Base-by-base conservation (phyloP, 208 protist species). In the Trichomonas gallinae region DNA sequence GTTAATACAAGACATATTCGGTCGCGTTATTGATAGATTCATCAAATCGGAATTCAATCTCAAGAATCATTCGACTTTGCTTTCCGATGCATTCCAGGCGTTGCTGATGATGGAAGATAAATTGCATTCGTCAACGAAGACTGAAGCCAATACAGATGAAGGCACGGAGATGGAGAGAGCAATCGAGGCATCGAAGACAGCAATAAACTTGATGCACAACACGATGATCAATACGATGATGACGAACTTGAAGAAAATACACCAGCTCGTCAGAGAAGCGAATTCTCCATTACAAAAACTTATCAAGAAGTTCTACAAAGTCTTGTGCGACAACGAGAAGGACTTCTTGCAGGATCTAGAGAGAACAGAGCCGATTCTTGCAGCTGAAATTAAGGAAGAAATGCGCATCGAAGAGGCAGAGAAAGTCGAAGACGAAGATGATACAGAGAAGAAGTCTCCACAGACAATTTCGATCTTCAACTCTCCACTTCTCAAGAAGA, bases 31-130 rank as follows among this genome's bases (percentile, higher is more conserved):
- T 9, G 34, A 93, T 51, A 23, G 44, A 93, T 93, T 40, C n/a
- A 38, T 93, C 10, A 93, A 93, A 51, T 17, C 31, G 3, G 87
- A 93, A 15, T 93, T 93, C 9, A 51, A 93, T 51, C 13, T 93
- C 6, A 48, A 40, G n/a, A 8, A 93, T 31, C 87, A 93, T 36
- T 34, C 10, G 3, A 38, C 11, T 51, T 11, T 93, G 10, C 26
- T 93, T 21, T 42, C 42, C 17, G 87, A 93, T 93, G 26, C 4
- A 36, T 48, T 93, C 45, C 11, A 42, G 45, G 11, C 87, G 26
- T 93, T 93, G 44, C n/a, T 51, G 42, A 31, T 48, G 44, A 17
- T 93, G 13, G 87, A 93, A 93, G 87, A 93, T 58, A 93, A 93
- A 93, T n/a, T 93, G 44, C 42, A 93, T n/a, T 26, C 42, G 51